Evolutionary conservation across 2,329 filamentous ascomycete species (phyloP), one percentile per base, ranked within the genome.

Genomic region (Phaeomoniella chlamydospora): DNA sequence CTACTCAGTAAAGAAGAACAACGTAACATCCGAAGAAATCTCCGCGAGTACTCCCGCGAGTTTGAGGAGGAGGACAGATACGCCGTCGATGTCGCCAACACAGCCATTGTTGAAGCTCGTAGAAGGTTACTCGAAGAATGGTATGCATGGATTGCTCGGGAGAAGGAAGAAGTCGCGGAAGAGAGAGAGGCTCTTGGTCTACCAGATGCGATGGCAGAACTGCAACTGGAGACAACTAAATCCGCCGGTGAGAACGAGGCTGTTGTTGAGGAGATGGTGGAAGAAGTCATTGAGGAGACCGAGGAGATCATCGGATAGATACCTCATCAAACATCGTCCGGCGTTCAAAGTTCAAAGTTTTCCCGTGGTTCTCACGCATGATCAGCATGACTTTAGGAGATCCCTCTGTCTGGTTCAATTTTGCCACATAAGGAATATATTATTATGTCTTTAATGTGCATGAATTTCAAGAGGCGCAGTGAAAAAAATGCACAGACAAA

Each of bases 11-110:
- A 94, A 66, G 88, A 96, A 44, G 88, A 98, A 68, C 90, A 96
- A 68, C 93, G 94, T 71, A 74, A 81, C 52, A 84, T 96, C 52
- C 88, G 92, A 67, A 94, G 94, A 75, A 98, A 94, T 64, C 77
- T 98, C 37, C 83, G 88, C 48, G 90, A 96, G 62, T 98, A 94
- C 74, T 85, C 79, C 58, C 83, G 84, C 55, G 70, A 82, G 45
- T 98, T 98, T 58, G 90, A 98, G 49, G 85, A 94, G 63, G 81
- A 94, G 57, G 92, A 98, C 61, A 75, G 80, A 44, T 86, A 92
- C 55, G 86, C 88, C 54, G 87, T 87, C 54, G 88, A 87, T 43
- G 88, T 85, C 38, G 90, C 88, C 49, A 90, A 96, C 64, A 76
- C 87, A 51, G 88, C 87, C 22, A 86, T 98, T 35, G 81, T 98